These are phyloP conservation scores for Iberis pinnata DNA, from an alignment of 345 rosid genomes.

Conservation along the genomic window DNA sequence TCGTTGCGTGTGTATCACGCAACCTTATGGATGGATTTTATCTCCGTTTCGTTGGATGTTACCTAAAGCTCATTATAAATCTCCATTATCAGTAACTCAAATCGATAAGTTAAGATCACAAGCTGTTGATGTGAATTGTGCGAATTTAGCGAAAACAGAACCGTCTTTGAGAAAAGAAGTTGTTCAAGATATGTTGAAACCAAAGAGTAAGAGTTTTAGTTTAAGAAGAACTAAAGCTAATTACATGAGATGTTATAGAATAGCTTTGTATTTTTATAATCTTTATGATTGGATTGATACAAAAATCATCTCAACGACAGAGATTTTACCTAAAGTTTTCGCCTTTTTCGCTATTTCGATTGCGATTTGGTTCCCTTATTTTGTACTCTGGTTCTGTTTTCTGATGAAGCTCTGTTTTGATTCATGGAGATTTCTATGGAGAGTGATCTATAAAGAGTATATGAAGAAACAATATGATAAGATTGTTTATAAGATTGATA, in stretches of 20 bases:
- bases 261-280: background rate
- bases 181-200: constrained; percentile 15
- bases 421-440: too few relatives aligned
- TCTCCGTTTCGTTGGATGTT: constrained; percentile 4
- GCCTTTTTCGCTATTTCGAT: too few relatives aligned
- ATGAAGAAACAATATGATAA: too few relatives aligned
- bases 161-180: constrained; percentile 22
- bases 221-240: constrained; percentile 6
- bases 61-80: constrained; percentile 23
- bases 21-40: background rate
- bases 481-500: too few relatives aligned
- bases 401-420: too few relatives aligned
- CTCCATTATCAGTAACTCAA: constrained; percentile 7
- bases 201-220: background rate
- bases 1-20: background rate
- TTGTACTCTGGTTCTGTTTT: too few relatives aligned
- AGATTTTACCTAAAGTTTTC: too few relatives aligned
- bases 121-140: constrained; percentile 5
- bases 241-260: background rate
- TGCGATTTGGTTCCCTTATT: too few relatives aligned
- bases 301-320: too few relatives aligned
- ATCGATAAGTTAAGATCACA: background rate
- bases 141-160: constrained; percentile 8
- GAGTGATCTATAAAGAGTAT: too few relatives aligned
- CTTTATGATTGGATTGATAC: background rate